These are phyloP conservation scores for Claviceps africana DNA, from an alignment of 2,329 filamentous ascomycete species.

Conservation along the genomic window DNA sequence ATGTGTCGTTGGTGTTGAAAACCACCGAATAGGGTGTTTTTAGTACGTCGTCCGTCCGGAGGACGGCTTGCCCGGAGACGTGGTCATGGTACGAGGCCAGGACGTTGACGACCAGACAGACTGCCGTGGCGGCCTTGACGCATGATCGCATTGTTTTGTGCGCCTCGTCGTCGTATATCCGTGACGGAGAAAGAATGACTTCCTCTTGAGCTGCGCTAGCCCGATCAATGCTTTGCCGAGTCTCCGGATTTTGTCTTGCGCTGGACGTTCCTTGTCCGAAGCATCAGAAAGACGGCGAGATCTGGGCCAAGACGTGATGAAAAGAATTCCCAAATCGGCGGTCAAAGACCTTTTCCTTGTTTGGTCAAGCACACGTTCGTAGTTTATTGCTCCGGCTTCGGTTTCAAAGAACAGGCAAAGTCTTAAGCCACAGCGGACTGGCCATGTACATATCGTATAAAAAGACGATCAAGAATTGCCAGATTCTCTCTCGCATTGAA, in stretches of 20 bases:
- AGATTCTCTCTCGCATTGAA: not conserved
- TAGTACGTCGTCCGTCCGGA: slow-evolving; percentile 5
- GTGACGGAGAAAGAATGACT: not conserved
- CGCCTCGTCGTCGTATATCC: not conserved
- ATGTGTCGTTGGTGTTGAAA: not conserved
- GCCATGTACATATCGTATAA: not conserved
- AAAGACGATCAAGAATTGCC: not conserved
- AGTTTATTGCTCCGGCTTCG: not conserved
- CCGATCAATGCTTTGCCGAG: not conserved
- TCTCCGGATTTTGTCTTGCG: not conserved
- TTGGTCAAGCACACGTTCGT: too few relatives aligned
- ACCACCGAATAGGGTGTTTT: slow-evolving; percentile 2
- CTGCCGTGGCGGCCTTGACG: not conserved
- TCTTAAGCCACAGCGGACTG: not conserved
- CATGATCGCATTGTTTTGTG: slow-evolving; percentile 1
- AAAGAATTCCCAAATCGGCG: too few relatives aligned
- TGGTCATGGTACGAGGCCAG: not conserved
- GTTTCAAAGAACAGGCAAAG: not conserved
- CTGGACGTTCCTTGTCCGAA: too few relatives aligned
- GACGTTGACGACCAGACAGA: not conserved
- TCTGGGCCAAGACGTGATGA: too few relatives aligned
- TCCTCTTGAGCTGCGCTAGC: not conserved
- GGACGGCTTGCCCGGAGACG: not conserved
- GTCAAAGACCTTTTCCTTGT: too few relatives aligned
- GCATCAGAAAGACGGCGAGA: too few relatives aligned